A percentile compares a stretch with the other conserved stretches of the same genome.
Conservation (phyloP, 805 yeast genomes). For the Babjeviella inositovora region DNA sequence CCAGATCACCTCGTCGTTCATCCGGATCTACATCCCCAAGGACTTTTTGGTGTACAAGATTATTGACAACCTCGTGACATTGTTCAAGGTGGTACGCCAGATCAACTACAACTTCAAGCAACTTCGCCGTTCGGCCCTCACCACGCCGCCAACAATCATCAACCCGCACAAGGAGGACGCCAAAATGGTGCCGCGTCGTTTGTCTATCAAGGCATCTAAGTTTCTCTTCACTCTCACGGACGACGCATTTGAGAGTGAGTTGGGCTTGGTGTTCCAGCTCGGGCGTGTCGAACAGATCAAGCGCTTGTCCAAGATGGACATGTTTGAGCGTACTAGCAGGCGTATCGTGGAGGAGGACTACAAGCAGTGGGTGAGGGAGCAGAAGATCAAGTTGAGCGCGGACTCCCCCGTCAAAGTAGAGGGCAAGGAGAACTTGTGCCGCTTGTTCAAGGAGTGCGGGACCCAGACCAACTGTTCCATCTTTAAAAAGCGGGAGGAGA, state of each 20-base stretch:
- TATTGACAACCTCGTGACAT: constrained; percentile 29
- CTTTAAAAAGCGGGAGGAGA: neutral
- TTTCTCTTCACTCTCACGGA: constrained; percentile 37
- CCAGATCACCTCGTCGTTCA: constrained; percentile 8
- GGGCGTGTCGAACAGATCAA: constrained; percentile 42
- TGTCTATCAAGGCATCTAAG: constrained; percentile 20
- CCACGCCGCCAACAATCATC: constrained; percentile 11
- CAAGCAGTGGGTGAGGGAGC: too few species aligned
- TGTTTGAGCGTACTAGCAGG: constrained; percentile 5
- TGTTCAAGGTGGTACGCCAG: constrained; percentile 29
- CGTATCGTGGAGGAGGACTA: too few species aligned
- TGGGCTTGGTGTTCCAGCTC: constrained; percentile 38
- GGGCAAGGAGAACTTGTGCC: too few species aligned
- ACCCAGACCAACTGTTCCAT: too few species aligned
- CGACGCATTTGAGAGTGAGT: constrained; percentile 49
- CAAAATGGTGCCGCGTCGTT: constrained; percentile 17
- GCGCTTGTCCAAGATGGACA: constrained; percentile 20
- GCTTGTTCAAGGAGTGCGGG: too few species aligned
- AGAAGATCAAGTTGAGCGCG: neutral
- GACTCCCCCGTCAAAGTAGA: neutral
- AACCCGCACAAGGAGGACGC: constrained; percentile 12
- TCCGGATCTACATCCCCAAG: constrained; percentile 19
- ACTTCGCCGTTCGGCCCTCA: constrained; percentile 8
- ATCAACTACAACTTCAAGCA: constrained; percentile 22
- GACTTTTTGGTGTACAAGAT: constrained; percentile 28